Percentiles rank a stretch among this genome's conserved stretches.
Evolutionary conservation across 2,329 filamentous ascomycete species (phyloP).

Genomic region (Pseudogymnoascus sp.): DNA sequence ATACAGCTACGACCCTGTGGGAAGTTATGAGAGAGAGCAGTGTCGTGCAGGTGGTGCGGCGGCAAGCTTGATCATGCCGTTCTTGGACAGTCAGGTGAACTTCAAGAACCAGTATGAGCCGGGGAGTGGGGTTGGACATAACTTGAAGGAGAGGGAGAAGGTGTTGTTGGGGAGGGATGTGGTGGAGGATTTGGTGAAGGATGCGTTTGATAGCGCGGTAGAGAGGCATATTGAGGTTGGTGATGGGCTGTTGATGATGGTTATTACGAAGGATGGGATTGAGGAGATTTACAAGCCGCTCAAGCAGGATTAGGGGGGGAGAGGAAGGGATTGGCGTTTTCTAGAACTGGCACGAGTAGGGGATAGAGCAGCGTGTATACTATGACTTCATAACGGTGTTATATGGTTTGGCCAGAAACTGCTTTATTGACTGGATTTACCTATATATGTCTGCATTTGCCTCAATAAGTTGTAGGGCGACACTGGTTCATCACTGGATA

Average conservation of each 20-base stretch:
- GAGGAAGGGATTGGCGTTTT: neutral
- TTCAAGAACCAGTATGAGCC: constrained; percentile 98
- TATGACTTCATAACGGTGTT: constrained; percentile 3
- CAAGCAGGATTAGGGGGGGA: constrained; percentile 69
- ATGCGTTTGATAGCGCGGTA: constrained; percentile 95
- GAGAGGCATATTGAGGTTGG: constrained; percentile 99
- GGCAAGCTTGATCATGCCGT: constrained; percentile 94
- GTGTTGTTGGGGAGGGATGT: constrained; percentile 63
- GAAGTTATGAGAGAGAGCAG: constrained; percentile 94
- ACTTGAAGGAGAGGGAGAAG: constrained; percentile 62
- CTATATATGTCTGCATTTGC: too few relatives aligned
- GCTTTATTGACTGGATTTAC: neutral
- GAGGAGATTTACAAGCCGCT: constrained; percentile 75
- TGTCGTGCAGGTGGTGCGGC: constrained; percentile 90
- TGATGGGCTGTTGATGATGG: constrained; percentile 90
- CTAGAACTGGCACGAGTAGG: constrained; percentile 4
- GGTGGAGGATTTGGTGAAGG: constrained; percentile 83
- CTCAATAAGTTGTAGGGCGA: too few relatives aligned
- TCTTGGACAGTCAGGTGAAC: constrained; percentile 98
- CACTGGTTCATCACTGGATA: too few relatives aligned
- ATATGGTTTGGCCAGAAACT: neutral
- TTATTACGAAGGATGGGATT: constrained; percentile 81
- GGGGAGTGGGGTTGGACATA: constrained; percentile 75
- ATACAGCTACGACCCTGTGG: constrained; percentile 96
- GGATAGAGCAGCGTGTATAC: constrained; percentile 3